A percentile compares a stretch with the other conserved stretches of the same genome.
Conservation (phyloP, 2,329 filamentous ascomycete species). For the Alternaria ventricosa region DNA sequence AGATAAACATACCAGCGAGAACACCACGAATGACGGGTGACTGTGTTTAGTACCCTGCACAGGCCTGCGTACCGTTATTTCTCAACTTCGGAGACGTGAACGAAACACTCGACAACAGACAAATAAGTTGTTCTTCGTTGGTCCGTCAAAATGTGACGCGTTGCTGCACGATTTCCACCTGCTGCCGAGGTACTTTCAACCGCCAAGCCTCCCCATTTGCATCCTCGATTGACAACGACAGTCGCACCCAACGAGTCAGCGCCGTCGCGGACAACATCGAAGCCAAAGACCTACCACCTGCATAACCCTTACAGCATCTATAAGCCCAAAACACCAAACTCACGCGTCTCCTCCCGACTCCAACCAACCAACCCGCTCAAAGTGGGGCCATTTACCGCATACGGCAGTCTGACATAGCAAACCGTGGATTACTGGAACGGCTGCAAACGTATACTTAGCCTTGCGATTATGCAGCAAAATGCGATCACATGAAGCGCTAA, state of each 20-base stretch:
- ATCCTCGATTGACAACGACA: background rate
- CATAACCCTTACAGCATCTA: background rate
- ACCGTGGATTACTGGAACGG: conserved; percentile 43
- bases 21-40: background rate
- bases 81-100: background rate
- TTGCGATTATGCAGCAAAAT: conserved; percentile 19
- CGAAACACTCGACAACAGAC: background rate
- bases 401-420: conserved; percentile 18
- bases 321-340: background rate
- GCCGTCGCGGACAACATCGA: background rate
- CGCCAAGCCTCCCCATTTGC: background rate
- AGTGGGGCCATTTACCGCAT: conserved; percentile 28
- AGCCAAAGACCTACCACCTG: background rate
- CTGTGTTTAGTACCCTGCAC: background rate
- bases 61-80: background rate
- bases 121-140: background rate
- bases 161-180: background rate
- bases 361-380: background rate
- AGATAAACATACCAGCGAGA: background rate
- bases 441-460: conserved; percentile 39
- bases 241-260: background rate
- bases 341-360: background rate
- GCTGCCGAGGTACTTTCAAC: background rate
- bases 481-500: conserved; percentile 21
- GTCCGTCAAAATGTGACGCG: background rate